phyloP scores from a whole-genome alignment of 768 basidiomycete genomes.

The Hydnomerulius pinastri region DNA sequence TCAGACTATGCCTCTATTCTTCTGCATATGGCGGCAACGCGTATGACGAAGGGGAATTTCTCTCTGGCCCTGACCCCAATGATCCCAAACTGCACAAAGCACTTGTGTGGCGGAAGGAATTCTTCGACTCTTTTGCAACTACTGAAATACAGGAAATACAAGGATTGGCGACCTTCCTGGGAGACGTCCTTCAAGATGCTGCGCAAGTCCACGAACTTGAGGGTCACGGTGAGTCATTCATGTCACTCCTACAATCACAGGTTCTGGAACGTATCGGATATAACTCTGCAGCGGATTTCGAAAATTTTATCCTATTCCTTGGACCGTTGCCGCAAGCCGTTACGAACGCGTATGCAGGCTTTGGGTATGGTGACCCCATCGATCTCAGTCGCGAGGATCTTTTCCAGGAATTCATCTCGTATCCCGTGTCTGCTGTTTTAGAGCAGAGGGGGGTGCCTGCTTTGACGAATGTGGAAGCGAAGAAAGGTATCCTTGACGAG shows the following conservation, averaged over 20 bases:
- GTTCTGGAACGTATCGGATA: background rate
- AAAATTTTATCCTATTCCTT: background rate
- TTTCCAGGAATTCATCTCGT: background rate
- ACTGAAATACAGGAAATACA: constrained; percentile 19
- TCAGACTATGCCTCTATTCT: constrained; percentile 22
- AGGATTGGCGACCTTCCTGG: constrained; percentile 11
- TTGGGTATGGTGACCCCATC: background rate
- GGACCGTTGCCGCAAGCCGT: background rate
- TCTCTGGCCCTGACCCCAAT: background rate
- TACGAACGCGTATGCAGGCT: background rate
- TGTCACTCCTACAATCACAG: background rate
- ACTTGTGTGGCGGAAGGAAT: background rate
- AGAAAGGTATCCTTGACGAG: constrained; percentile 8
- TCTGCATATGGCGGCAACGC: background rate
- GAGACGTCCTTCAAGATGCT: constrained; percentile 5
- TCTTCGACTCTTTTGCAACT: constrained; percentile 7
- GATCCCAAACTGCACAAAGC: background rate
- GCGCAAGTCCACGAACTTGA: background rate
- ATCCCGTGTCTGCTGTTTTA: background rate
- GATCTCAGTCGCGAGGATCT: background rate
- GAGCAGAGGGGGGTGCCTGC: background rate
- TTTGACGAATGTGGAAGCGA: background rate
- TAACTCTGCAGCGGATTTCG: too few species aligned
- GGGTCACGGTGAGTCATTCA: background rate
- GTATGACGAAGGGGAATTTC: background rate